Evolutionary conservation across 1,284 basidiomycete species (phyloP), one percentile per base, ranked within the genome.

Genomic region (Malassezia slooffiae): DNA sequence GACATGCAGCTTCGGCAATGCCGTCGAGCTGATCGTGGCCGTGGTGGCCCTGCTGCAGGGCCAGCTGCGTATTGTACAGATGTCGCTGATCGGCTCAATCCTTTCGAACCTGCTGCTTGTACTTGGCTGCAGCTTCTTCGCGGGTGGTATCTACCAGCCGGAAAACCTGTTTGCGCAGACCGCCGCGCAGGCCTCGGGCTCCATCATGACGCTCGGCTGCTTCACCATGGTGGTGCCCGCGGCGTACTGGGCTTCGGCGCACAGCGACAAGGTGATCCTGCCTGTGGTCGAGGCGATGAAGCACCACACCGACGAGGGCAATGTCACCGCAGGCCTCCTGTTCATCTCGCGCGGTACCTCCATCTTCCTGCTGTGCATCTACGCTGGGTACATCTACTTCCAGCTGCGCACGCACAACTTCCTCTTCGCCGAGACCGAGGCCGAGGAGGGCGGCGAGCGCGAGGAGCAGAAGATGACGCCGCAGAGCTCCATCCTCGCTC

Each of bases 141-240:
- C 58, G 6, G 66, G 66, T 20, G 74, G 72, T 45, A 32, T 69
- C 37, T 56, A 53, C 42, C 50, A 50, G 33, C 33, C 50, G 27
- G 66, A 69, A 34, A 60, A 56, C 42, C 52, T 51, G 9, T 69
- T 69, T 38, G 62, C 65, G 41, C 58, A 62, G 47, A 69, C 66
- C 1, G 60, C 66, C 5, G 66, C 66, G 17, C 66, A 69, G 53
- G 64, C 66, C 1, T 54, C 48, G 11, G 62, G 54, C 30, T 60
- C 57, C n/a, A 66, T 91, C 47, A 83, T 90, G 83, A 88, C 84
- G 4, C 74, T 91, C 26, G 77, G 86, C 5, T 85, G 83, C 69
- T 86, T 90, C 69, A 88, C 86, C 21, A 76, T 93, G 30, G 82
- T 89, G 51, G 82, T 93, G 46, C 87, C 87, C n/a, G 87, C 87